Evolutionary conservation across 495 filamentous ascomycete genomes (phyloP).

Genomic region (Neurospora terricola): DNA sequence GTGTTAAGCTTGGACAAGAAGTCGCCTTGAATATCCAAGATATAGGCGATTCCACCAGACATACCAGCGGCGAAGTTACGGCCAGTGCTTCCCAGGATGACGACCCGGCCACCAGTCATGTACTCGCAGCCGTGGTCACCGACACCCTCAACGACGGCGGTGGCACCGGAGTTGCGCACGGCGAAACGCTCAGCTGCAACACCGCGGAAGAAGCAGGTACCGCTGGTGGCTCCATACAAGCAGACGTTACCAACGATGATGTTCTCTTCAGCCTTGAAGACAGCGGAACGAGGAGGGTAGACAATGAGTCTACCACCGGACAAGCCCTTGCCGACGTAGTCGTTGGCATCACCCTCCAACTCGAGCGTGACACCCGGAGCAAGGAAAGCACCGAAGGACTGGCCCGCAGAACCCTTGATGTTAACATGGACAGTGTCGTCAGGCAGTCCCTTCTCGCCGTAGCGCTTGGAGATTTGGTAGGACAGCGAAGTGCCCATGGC

Average conservation of each 20-base stretch:
- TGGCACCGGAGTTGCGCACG: constrained; percentile 95
- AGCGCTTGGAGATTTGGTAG: constrained; percentile 90
- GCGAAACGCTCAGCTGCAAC: constrained; percentile 96
- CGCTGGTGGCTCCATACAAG: constrained; percentile 89
- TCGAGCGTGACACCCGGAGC: constrained; percentile 93
- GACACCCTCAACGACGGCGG: constrained; percentile 91
- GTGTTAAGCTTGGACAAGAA: constrained; percentile 93
- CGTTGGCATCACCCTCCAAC: constrained; percentile 94
- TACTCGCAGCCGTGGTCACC: constrained; percentile 99
- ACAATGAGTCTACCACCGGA: constrained; percentile 94
- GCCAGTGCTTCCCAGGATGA: constrained; percentile 86
- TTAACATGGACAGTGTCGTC: constrained; percentile 96
- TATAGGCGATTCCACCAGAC: constrained; percentile 97
- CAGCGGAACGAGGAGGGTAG: constrained; percentile 86
- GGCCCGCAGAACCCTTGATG: constrained; percentile 96
- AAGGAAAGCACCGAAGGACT: constrained; percentile 95
- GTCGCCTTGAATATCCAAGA: constrained; percentile 86
- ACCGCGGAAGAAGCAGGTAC: constrained; percentile 96
- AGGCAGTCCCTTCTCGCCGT: constrained; percentile 83
- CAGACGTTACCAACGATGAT: constrained; percentile 94
- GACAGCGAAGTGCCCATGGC: constrained; percentile 91
- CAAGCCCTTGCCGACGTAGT: constrained; percentile 96
- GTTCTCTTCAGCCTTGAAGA: constrained; percentile 98
- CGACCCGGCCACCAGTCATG: constrained; percentile 95
- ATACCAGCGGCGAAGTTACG: constrained; percentile 99